Base-by-base conservation (phyloP, 495 filamentous ascomycete species). In the Pseudomonodictys pantanalensis region DNA sequence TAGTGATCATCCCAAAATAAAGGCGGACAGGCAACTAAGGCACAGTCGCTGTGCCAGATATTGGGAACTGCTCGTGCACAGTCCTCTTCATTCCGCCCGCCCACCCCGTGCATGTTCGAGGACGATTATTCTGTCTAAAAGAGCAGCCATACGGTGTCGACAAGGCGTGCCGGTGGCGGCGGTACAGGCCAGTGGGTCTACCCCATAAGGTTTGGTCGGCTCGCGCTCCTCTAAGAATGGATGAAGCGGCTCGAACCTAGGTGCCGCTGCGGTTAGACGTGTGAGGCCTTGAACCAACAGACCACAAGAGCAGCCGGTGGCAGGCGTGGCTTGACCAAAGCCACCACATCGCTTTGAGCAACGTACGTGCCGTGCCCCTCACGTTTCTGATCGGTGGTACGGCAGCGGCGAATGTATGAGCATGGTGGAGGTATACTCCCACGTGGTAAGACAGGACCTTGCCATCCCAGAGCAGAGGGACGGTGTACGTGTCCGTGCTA, bases 401-500 rank as follows among this genome's bases (percentile, higher is more conserved):
- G 39, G 12, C 42, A 18, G 38, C 38, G 20, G 20, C 38, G 20
- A 41, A n/a, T n/a, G n/a, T n/a, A n/a, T n/a, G 38, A 18, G 38
- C 3, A 18, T 3, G 15, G 15, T 12, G 32, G 42, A 5, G 17
- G 25, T 26, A n/a, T 30, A 35, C 7, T 48, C 43, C 58, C 58
- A 61, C 58, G 58, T 61, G 58, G 58, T 54, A 9, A 48, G 29
- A 18, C 20, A 43, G 23, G 28, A 9, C 22, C 46, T 12, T 54
- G 49, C 41, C n/a, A 46, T 39, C 42, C 58, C 58, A 54, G 30
- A 49, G 50, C 42, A 55, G 17, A 29, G 56, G 56, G 20, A 52
- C 47, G 48, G 54, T 17, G 20, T 33, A 33, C 42, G 23, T 41
- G 55, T n/a, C 23, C 52, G 46, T n/a, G 20, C n/a, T 47, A 38